phyloP scores from a whole-genome alignment of 495 filamentous ascomycete genomes.

The Aspergillus hancockii region DNA sequence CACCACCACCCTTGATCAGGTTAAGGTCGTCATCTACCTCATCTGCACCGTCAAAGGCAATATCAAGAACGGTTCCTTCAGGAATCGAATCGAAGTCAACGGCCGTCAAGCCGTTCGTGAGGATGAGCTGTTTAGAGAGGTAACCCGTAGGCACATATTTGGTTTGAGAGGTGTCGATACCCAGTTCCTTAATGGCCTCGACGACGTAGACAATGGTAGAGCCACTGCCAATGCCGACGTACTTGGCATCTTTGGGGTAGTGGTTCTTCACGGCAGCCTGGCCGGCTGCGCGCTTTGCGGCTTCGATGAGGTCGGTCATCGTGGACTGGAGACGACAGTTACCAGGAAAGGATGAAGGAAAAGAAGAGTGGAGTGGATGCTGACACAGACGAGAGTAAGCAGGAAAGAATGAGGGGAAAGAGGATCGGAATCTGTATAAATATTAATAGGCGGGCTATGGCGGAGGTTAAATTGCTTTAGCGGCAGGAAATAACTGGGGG shows the following conservation, averaged over 20 bases:
- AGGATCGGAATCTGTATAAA: slow-evolving; percentile 15
- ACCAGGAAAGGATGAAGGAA: slow-evolving; percentile 7
- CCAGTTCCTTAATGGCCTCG: slow-evolving; percentile 80
- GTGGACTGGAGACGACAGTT: slow-evolving; percentile 30
- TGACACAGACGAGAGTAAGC: slow-evolving; percentile 16
- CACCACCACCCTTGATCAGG: slow-evolving; percentile 96
- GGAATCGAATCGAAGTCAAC: slow-evolving; percentile 75
- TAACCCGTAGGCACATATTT: slow-evolving; percentile 89
- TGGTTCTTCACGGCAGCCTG: slow-evolving; percentile 81
- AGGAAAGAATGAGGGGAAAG: slow-evolving; percentile 12
- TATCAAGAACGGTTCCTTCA: slow-evolving; percentile 62
- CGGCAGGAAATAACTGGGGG: background rate
- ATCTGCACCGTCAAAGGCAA: slow-evolving; percentile 93
- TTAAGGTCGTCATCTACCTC: slow-evolving; percentile 95
- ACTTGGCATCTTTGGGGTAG: slow-evolving; percentile 68
- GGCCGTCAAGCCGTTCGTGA: slow-evolving; percentile 70
- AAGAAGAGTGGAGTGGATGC: slow-evolving; percentile 18
- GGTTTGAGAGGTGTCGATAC: slow-evolving; percentile 60
- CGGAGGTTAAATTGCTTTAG: slow-evolving; percentile 14
- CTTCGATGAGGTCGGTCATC: slow-evolving; percentile 61
- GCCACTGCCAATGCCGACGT: slow-evolving; percentile 91
- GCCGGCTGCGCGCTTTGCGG: slow-evolving; percentile 82
- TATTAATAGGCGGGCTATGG: slow-evolving; percentile 17
- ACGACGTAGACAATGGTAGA: slow-evolving; percentile 95
- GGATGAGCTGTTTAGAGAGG: slow-evolving; percentile 82